Evolutionary conservation across 2,329 filamentous ascomycete species (phyloP).

Genomic region (Fusarium sp.): DNA sequence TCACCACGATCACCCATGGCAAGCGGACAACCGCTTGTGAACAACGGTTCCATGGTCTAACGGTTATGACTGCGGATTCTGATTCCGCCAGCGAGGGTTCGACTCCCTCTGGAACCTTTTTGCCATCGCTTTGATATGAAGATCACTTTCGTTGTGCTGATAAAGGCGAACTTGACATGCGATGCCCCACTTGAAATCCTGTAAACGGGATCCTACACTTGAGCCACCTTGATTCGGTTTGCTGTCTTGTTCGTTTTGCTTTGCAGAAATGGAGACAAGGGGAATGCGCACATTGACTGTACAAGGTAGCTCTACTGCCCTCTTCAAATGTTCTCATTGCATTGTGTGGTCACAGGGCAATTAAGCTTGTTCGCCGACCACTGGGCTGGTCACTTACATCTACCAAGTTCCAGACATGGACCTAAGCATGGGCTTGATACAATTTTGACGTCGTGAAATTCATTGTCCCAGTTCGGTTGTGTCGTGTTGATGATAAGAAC

Average conservation of each 20-base stretch:
- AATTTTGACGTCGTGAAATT: not conserved
- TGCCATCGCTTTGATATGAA: not conserved
- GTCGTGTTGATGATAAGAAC: not conserved
- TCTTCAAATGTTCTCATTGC: not conserved
- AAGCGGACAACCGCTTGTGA: not conserved
- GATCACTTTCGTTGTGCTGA: not conserved
- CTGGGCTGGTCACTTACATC: not conserved
- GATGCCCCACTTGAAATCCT: not conserved
- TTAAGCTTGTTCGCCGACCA: not conserved
- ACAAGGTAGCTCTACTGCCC: too few species aligned
- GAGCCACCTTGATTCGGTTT: not conserved
- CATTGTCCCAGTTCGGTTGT: not conserved
- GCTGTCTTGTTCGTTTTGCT: not conserved
- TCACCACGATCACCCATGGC: not conserved
- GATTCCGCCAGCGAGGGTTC: conserved; percentile 40
- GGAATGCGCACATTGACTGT: not conserved
- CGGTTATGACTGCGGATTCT: conserved; percentile 39
- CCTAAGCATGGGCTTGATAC: not conserved
- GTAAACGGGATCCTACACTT: not conserved
- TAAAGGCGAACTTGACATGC: not conserved
- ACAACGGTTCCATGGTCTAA: conserved; percentile 35
- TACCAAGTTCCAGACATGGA: not conserved
- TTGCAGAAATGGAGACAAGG: not conserved
- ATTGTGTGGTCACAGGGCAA: not conserved
- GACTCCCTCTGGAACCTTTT: conserved; percentile 35